phyloP scores from a whole-genome alignment of 148 eudicot species.

The Vaccinium darrowii region DNA sequence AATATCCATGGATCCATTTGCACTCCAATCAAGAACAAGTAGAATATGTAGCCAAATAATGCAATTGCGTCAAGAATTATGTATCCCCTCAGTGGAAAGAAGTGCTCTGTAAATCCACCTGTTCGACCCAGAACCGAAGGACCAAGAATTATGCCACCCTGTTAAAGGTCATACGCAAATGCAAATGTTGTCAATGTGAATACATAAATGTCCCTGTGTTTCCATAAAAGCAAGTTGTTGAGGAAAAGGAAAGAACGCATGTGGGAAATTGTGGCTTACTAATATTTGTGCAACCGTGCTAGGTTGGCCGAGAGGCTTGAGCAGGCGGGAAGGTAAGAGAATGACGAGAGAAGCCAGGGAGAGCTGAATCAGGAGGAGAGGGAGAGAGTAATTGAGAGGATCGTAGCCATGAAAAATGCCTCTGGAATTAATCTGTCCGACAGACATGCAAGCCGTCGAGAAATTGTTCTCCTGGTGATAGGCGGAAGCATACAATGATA shows the following conservation, averaged over 20 bases:
- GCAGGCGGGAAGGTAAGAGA: constrained; percentile 10
- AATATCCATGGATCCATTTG: constrained; percentile 13
- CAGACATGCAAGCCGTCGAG: constrained; percentile 10
- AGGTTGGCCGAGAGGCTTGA: constrained; percentile 20
- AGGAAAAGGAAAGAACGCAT: neutral
- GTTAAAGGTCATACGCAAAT: neutral
- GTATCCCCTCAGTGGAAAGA: constrained; percentile 17
- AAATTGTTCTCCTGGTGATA: neutral
- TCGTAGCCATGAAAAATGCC: constrained; percentile 1
- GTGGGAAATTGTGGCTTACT: constrained; percentile 2
- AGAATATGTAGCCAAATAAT: constrained; percentile 17
- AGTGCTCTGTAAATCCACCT: constrained; percentile 4
- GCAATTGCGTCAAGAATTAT: constrained; percentile 13
- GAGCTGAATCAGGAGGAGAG: constrained; percentile 18
- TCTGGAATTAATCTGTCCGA: constrained; percentile 4
- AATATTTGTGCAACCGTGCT: constrained; percentile 17
- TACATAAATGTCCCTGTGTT: neutral
- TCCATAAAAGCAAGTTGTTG: neutral
- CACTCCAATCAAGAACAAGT: constrained; percentile 22
- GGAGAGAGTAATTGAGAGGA: neutral
- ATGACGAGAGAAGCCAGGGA: constrained; percentile 14
- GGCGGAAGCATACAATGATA: neutral
- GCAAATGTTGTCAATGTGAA: neutral
- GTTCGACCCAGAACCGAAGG: constrained; percentile 17
- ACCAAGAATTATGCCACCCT: constrained; percentile 24